These are phyloP conservation scores for Mortierella sp. DNA, from an alignment of 371 early-diverging fungal genomes.

Conservation along the genomic window DNA sequence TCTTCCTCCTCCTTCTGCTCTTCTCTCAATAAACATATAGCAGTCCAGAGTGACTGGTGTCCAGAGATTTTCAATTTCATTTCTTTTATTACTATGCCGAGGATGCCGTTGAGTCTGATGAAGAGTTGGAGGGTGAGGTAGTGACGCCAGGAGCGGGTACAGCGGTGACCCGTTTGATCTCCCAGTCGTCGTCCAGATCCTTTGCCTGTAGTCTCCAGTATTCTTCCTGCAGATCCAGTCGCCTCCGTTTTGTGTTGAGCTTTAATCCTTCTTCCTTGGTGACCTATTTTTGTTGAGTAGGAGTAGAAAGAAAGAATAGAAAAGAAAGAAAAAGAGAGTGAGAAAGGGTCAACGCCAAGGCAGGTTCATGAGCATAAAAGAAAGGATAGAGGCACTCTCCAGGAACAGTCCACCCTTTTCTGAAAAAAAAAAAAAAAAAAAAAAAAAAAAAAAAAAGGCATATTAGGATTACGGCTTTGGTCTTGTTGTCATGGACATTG, in stretches of 20 bases:
- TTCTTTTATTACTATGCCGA: neutral
- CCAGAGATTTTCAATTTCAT: neutral
- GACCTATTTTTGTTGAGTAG: conserved; percentile 16
- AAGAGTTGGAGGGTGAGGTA: conserved; percentile 16
- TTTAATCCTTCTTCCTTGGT: conserved; percentile 48
- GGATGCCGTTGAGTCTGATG: conserved; percentile 7
- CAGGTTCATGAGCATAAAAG: no score
- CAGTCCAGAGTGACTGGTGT: neutral
- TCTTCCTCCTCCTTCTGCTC: no score
- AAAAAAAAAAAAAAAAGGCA: neutral
- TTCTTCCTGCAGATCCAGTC: conserved; percentile 47
- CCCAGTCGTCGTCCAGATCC: conserved; percentile 46
- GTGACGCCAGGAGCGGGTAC: conserved; percentile 35
- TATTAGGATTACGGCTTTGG: conserved; percentile 26
- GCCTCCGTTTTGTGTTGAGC: conserved; percentile 30
- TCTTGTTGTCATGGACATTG: conserved; percentile 45
- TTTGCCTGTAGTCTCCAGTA: conserved; percentile 46
- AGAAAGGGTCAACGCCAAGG: neutral
- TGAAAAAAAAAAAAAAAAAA: no score
- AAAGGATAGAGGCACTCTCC: no score
- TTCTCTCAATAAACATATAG: no score
- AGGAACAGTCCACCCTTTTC: no score
- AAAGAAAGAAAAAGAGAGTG: neutral
- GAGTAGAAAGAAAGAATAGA: neutral
- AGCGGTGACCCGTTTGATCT: conserved; percentile 41